Evolutionary conservation across 805 yeast species (phyloP).

Genomic region (Saccharomyces mikatae): DNA sequence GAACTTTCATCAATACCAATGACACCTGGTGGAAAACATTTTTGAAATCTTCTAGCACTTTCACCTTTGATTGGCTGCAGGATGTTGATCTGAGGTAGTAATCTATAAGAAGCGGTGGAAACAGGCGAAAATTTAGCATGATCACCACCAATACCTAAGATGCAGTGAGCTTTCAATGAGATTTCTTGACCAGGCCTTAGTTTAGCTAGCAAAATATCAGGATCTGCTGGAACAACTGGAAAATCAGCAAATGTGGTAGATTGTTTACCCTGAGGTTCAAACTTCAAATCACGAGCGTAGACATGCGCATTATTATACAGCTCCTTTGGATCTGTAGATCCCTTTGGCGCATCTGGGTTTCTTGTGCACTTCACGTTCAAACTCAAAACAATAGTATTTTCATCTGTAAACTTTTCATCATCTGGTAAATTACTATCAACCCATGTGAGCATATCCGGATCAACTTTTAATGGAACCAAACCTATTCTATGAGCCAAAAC

Average conservation of each 20-base stretch:
- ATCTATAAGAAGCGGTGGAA: constrained; percentile 89
- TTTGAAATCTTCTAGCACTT: constrained; percentile 69
- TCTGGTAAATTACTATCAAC: constrained; percentile 58
- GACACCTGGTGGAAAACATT: constrained; percentile 91
- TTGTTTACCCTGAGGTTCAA: constrained; percentile 89
- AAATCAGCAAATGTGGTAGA: constrained; percentile 54
- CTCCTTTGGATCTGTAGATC: constrained; percentile 72
- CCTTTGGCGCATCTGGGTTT: constrained; percentile 75
- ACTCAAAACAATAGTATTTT: constrained; percentile 78
- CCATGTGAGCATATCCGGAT: constrained; percentile 86
- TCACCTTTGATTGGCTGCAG: constrained; percentile 65
- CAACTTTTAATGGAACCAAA: constrained; percentile 78
- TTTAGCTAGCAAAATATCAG: constrained; percentile 84
- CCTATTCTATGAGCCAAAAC: constrained; percentile 95
- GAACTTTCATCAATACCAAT: constrained; percentile 54
- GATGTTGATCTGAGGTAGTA: constrained; percentile 81
- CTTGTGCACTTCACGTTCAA: constrained; percentile 77
- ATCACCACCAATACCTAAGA: constrained; percentile 85
- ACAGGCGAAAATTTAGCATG: constrained; percentile 98
- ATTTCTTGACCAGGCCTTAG: constrained; percentile 96
- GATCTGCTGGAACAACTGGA: constrained; percentile 75
- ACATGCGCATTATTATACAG: constrained; percentile 78
- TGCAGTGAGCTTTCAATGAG: constrained; percentile 79
- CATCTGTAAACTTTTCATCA: constrained; percentile 69
- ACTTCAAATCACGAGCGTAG: constrained; percentile 82